Conservation (phyloP, 2,329 filamentous ascomycete genomes). For the Monosporascus sp. region DNA sequence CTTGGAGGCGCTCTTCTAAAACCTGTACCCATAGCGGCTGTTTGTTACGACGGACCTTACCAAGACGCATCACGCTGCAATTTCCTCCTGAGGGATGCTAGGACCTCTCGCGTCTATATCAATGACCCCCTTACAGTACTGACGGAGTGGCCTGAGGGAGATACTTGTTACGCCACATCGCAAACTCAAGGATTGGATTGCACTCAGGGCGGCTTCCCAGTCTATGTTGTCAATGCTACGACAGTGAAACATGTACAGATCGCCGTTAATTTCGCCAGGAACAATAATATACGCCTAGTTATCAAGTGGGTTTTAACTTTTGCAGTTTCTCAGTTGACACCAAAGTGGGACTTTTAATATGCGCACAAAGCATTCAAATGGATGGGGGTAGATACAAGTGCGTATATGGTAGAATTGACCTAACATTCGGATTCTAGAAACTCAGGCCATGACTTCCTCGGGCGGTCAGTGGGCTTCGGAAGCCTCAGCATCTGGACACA, state of each 20-base stretch:
- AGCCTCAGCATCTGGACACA: constrained; percentile 46
- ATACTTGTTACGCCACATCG: constrained; percentile 28
- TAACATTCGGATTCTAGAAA: constrained; percentile 27
- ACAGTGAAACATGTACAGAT: constrained; percentile 33
- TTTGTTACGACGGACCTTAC: constrained; percentile 26
- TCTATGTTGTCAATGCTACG: constrained; percentile 33
- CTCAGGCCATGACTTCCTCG: constrained; percentile 42
- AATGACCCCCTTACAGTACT: constrained; percentile 28
- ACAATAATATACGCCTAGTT: constrained; percentile 31
- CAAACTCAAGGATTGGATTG: constrained; percentile 20
- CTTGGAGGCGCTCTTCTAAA: constrained; percentile 27
- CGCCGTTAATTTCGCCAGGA: constrained; percentile 37
- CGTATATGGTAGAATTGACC: not conserved
- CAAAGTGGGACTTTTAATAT: no score
- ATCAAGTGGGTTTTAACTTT: constrained; percentile 25
- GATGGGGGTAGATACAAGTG: not conserved
- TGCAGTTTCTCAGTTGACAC: no score
- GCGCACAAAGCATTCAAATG: not conserved
- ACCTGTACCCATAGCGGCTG: constrained; percentile 25
- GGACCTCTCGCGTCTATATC: constrained; percentile 25
- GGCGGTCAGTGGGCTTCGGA: constrained; percentile 41
- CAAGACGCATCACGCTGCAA: constrained; percentile 24
- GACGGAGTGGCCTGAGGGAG: constrained; percentile 30
- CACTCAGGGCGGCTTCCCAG: constrained; percentile 32
- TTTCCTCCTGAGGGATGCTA: constrained; percentile 23